Evolutionary conservation across 78 protist species (phyloP).

Genomic region (Bigelowiella natans): DNA sequence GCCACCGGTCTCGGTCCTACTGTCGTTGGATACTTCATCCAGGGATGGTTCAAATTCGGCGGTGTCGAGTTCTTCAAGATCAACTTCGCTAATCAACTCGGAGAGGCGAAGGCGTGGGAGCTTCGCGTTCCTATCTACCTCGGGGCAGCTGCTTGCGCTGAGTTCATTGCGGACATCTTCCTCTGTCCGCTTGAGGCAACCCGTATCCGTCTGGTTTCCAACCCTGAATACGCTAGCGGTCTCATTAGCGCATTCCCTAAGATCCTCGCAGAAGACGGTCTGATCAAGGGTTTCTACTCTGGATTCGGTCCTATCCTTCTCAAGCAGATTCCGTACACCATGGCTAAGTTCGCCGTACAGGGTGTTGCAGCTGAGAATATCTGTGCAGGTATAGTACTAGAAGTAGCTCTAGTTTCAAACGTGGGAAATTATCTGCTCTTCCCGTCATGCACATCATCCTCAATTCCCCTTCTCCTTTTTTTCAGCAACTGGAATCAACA

Average conservation of each 20-base stretch:
- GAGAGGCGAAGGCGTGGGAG: conserved; percentile 11
- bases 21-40: conserved; percentile 32
- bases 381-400: not conserved
- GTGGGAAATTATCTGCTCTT: too few species aligned
- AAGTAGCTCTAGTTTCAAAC: too few species aligned
- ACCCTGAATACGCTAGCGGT: conserved; percentile 13
- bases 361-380: conserved; percentile 20
- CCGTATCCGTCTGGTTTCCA: conserved; percentile 27
- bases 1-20: conserved; percentile 35
- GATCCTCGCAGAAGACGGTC: conserved; percentile 3
- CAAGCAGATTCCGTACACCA: conserved; percentile 50
- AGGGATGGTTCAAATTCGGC: conserved; percentile 51
- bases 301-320: conserved; percentile 39
- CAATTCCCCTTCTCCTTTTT: too few species aligned
- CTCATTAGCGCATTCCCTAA: not conserved
- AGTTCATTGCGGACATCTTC: conserved; percentile 50
- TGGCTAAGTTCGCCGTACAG: conserved; percentile 50
- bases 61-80: conserved; percentile 43
- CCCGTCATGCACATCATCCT: too few species aligned
- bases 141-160: conserved; percentile 33
- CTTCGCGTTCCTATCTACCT: conserved; percentile 32
- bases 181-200: conserved; percentile 39
- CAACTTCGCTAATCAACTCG: conserved; percentile 8
- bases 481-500: not conserved
- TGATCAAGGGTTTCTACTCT: conserved; percentile 29